phyloP scores from a whole-genome alignment of 441 rosid species.

The Breynia disticha region DNA sequence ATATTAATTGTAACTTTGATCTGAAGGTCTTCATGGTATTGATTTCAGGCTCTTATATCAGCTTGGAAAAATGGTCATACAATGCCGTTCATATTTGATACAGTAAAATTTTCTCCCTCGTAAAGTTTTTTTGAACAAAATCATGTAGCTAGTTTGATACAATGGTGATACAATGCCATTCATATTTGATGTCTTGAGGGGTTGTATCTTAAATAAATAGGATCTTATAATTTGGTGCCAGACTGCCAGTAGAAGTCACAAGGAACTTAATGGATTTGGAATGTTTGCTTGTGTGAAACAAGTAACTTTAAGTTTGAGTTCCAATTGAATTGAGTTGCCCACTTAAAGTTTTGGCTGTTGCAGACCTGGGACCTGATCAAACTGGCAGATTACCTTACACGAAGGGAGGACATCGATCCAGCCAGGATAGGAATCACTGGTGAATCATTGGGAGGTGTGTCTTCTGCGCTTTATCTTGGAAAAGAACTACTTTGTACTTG shows the following conservation, averaged over 20 bases:
- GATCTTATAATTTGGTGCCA: too few species aligned
- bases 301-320: too few species aligned
- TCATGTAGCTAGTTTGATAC: too few species aligned
- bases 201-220: too few species aligned
- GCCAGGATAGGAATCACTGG: conserved; percentile 86
- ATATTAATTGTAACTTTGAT: neutral
- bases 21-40: conserved; percentile 10
- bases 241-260: too few species aligned
- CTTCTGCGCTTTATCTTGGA: neutral
- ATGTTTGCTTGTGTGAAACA: too few species aligned
- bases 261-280: too few species aligned
- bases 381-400: conserved; percentile 69
- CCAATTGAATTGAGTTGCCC: too few species aligned
- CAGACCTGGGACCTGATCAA: conserved; percentile 92
- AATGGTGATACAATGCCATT: too few species aligned
- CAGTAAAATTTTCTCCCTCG: conserved; percentile 29
- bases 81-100: conserved; percentile 93
- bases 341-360: neutral
- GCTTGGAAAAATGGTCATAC: conserved; percentile 80
- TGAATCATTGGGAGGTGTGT: conserved; percentile 87
- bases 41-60: conserved; percentile 68
- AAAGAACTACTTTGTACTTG: conserved; percentile 2
- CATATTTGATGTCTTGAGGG: too few species aligned
- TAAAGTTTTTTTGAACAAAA: too few species aligned
- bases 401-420: conserved; percentile 75